Evolutionary conservation across 1,284 basidiomycete genomes (phyloP).

Genomic region (Tilletia caries): DNA sequence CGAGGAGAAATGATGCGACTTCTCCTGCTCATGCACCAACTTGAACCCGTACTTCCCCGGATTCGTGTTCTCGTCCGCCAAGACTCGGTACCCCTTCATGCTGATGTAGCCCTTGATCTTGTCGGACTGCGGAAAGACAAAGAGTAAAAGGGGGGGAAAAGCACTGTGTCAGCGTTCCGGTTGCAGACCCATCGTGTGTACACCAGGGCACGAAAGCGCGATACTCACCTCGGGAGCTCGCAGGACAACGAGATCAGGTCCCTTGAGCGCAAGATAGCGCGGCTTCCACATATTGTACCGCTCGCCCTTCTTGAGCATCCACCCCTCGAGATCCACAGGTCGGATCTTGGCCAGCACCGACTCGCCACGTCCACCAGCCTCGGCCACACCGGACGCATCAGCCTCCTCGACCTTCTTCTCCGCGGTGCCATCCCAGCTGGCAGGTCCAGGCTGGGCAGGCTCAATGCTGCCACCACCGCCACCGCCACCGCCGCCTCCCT

Average conservation of each 20-base stretch:
- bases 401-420: not conserved
- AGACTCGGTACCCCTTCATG: slow-evolving; percentile 85
- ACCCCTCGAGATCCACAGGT: slow-evolving; percentile 59
- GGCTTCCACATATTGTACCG: slow-evolving; percentile 89
- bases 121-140: slow-evolving; percentile 25
- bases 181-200: no score
- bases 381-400: not conserved
- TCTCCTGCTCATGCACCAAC: slow-evolving; percentile 82
- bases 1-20: slow-evolving; percentile 84
- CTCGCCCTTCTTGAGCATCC: slow-evolving; percentile 96
- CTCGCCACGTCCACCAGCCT: slow-evolving; percentile 14
- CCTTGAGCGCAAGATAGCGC: slow-evolving; percentile 89
- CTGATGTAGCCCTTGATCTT: slow-evolving; percentile 92
- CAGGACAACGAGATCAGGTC: slow-evolving; percentile 59
- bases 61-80: slow-evolving; percentile 85
- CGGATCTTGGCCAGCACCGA: slow-evolving; percentile 45
- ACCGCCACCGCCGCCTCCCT: not conserved
- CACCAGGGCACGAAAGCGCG: not conserved
- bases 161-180: no score
- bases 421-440: no score
- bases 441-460: no score
- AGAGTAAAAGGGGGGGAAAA: no score
- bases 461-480: no score
- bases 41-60: slow-evolving; percentile 93
- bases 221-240: slow-evolving; percentile 29